Conservation (phyloP, 192 early-diverging fungal species). For the Diversispora epigaea region DNA sequence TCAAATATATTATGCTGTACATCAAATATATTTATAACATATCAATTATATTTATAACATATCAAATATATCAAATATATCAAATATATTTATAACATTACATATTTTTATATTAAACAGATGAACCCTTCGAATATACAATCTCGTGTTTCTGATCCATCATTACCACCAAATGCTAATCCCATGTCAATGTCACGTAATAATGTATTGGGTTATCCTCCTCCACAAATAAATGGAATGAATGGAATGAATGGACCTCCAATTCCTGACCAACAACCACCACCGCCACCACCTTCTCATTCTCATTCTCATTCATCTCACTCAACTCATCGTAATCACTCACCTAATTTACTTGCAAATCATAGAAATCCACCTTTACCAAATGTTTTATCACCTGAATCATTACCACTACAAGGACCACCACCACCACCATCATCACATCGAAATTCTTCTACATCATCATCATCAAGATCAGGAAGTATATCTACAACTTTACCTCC, state of each 20-base stretch:
- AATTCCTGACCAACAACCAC: neutral
- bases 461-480: neutral
- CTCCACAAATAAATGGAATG: neutral
- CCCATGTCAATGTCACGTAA: neutral
- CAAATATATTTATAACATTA: neutral
- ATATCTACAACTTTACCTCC: conserved; percentile 18
- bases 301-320: conserved; percentile 8
- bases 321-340: neutral
- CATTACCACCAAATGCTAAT: neutral
- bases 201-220: neutral
- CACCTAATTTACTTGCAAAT: neutral
- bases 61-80: neutral
- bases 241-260: neutral
- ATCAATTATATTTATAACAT: neutral
- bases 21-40: too few species aligned
- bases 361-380: neutral
- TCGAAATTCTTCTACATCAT: neutral
- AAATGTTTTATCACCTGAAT: neutral
- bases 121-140: neutral
- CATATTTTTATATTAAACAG: neutral
- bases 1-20: too few species aligned
- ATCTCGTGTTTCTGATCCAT: conserved; percentile 2
- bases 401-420: neutral
- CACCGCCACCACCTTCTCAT: neutral
- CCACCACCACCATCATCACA: too few species aligned